Conservation (phyloP, 2,329 filamentous ascomycete species). For the Blastomyces emzantsi region DNA sequence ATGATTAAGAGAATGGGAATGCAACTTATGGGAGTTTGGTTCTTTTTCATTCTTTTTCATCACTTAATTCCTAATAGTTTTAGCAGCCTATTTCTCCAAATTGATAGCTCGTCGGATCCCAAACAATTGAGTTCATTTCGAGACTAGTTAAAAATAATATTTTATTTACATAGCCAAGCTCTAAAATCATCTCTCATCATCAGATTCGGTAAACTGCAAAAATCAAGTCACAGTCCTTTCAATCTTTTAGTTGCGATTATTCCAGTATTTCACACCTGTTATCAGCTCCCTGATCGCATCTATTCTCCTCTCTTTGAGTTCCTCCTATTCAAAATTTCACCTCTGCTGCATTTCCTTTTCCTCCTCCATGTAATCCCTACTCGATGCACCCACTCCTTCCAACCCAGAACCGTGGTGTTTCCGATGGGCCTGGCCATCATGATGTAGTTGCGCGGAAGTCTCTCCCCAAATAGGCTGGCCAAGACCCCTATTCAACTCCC, state of each 20-base stretch:
- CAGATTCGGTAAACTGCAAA: neutral
- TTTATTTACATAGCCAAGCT: neutral
- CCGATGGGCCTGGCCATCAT: slow-evolving; percentile 37
- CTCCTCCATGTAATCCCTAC: slow-evolving; percentile 19
- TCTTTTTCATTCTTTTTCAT: neutral
- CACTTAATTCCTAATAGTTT: no score
- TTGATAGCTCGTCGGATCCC: neutral
- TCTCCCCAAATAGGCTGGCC: slow-evolving; percentile 45
- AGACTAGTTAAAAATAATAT: neutral
- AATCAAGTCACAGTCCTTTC: neutral
- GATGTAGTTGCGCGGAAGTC: slow-evolving; percentile 39
- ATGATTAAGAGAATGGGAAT: neutral
- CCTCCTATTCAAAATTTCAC: neutral
- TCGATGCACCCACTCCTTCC: slow-evolving; percentile 36
- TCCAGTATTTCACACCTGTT: neutral
- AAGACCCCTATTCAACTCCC: slow-evolving; percentile 45
- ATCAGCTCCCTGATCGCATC: neutral
- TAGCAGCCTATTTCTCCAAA: neutral
- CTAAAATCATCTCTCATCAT: neutral
- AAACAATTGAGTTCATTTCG: neutral
- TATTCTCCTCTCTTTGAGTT: neutral
- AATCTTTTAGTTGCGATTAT: neutral
- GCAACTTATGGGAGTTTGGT: neutral
- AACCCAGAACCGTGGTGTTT: slow-evolving; percentile 37
- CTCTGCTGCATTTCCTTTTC: neutral